These are phyloP conservation scores for Balansia obtecta DNA, from an alignment of 2,329 filamentous ascomycete genomes.

Conservation along the genomic window DNA sequence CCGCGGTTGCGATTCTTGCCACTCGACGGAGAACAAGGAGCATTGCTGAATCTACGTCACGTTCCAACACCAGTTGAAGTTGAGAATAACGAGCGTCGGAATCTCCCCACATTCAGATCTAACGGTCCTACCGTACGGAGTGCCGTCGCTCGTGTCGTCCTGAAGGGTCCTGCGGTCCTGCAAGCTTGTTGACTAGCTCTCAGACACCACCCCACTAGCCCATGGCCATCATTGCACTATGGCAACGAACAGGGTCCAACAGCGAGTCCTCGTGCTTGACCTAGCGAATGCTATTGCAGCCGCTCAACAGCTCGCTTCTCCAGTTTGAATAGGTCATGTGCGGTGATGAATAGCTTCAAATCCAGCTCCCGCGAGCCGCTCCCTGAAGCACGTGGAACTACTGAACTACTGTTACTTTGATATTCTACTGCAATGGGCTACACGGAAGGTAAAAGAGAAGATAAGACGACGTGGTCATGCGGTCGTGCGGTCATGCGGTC, in stretches of 20 bases:
- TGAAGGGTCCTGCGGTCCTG: neutral
- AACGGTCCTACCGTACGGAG: neutral
- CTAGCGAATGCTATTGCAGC: constrained; percentile 10
- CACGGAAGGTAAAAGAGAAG: neutral
- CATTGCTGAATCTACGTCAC: neutral
- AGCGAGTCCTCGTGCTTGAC: constrained; percentile 18
- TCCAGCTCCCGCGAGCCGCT: neutral
- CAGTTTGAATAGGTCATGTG: constrained; percentile 10
- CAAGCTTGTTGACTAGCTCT: neutral
- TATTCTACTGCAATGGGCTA: neutral
- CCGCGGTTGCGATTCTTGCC: neutral
- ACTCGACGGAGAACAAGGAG: neutral
- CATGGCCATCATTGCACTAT: constrained; percentile 6
- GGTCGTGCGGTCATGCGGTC: neutral
- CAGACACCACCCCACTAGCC: constrained; percentile 9
- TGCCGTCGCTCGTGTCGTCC: neutral
- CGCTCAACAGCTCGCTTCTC: constrained; percentile 8
- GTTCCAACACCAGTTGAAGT: too few relatives aligned
- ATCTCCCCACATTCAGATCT: neutral
- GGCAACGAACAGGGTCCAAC: constrained; percentile 18
- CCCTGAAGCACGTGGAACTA: constrained; percentile 13
- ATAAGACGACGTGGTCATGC: neutral
- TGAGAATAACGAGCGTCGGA: neutral
- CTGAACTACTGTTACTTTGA: neutral
- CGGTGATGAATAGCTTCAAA: neutral